Base-by-base conservation (phyloP, 352 stramenopile genomes). In the Nothophytophthora sp. region DNA sequence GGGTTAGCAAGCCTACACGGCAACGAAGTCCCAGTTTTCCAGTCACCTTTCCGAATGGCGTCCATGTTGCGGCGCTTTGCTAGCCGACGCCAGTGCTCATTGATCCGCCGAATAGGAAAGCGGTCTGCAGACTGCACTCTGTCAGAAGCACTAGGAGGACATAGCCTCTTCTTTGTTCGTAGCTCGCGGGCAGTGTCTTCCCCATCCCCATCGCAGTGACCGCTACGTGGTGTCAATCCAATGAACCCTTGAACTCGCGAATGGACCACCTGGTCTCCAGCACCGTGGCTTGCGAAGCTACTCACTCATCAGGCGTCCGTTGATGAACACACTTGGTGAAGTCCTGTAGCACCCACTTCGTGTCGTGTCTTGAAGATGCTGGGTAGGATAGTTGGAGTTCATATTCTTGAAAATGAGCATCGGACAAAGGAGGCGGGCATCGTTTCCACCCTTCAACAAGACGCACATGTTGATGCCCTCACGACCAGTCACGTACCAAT, bases 361-460 rank as follows among this genome's bases (percentile, higher is more conserved):
- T 0, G 2, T n/a, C 4, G 3, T 38, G 18, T 49, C 40, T 1
- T 30, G 34, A 5, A 55, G 27, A 7, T 27, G 18, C 22, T 49
- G 32, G 1, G 56, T 63, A 0, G 54, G 54, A 15, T 56, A 53
- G 19, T 13, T 63, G 13, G 39, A 48, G 5, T 36, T 50, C 20
- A 33, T 33, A 25, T 56, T 62, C 41, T 55, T 55, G 46, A 55
- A 55, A 19, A 47, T 55, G n/a, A 55, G 28, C 47, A 55, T 55
- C 4, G 28, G 47, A 16, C 53, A 55, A 8, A 62, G 30, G 15
- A 51, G 29, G 5, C 12, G 20, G 6, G 53, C 45, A 20, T 55
- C 38, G 1, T 1, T 22, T 4, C 44, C 39, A n/a, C 45, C 39
- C 22, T 54, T 51, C 1, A 62, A 13, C 29, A 62, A 27, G 2